Base-by-base conservation (phyloP, 768 basidiomycete genomes). In the Cyclocybe aegerita region DNA sequence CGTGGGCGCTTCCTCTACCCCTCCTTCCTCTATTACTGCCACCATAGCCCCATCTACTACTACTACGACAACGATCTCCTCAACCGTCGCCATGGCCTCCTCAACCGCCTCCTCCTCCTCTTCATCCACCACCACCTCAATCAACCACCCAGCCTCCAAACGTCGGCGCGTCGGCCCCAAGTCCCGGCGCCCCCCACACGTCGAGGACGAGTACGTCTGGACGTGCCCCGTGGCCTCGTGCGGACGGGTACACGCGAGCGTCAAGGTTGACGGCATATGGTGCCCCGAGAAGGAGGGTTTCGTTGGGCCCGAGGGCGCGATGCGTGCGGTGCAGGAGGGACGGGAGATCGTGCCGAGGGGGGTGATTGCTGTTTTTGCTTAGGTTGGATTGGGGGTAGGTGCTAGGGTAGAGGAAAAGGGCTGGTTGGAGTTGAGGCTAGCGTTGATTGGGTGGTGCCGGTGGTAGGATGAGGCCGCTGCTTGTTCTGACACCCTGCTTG, bases 191-290 rank as follows among this genome's bases (percentile, higher is more conserved):
- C 23, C 23, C 2, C 60, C 69, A 53, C 56, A 67, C 50, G 54
- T 75, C 60, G 77, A 83, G 59, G 81, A 68, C 30, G 71, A 73
- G 58, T 72, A 77, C 57, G 73, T 79, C 59, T 90, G 85, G 85
- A 56, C 39, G 11, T 90, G 88, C 60, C 88, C 88, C 0, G 83
- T 89, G 1, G 56, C 71, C 2, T 74, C 74, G 1, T 90, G 88
- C 59, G 76, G 68, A 8, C 65, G 63, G 10, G 56, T 70, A 33
- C 86, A 88, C 63, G 66, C 70, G 9, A 88, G 85, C 54, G 73
- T 85, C 32, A 73, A 78, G 52, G 59, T 85, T 9, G 75, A 74
- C 37, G 85, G 83, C 2, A 70, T 68, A 49, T 90, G 87, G 86
- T 71, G 67, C 34, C 79, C 77, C 60, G 84, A 86, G 55, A 74